These are phyloP conservation scores for Cantharellus anzutake DNA, from an alignment of 768 basidiomycete genomes.

Conservation along the genomic window DNA sequence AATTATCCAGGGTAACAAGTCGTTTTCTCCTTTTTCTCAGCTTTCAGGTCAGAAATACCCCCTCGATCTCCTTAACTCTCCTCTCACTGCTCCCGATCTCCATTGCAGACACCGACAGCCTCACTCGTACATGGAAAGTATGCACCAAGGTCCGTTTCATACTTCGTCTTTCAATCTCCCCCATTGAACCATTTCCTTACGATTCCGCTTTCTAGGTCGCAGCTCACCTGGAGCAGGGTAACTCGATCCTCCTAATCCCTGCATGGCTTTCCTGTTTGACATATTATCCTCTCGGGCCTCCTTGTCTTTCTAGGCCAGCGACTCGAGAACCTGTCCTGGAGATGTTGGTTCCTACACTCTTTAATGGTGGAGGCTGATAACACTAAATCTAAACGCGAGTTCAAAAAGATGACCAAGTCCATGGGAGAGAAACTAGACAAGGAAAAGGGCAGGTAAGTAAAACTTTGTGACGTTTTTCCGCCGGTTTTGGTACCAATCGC, in stretches of 20 bases:
- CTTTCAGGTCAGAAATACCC: constrained; percentile 27
- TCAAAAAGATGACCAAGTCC: constrained; percentile 70
- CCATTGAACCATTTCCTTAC: neutral
- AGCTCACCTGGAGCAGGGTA: constrained; percentile 47
- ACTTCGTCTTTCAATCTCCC: neutral
- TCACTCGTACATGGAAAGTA: constrained; percentile 87
- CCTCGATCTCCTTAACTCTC: neutral
- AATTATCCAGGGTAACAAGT: constrained; percentile 60
- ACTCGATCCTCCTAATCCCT: neutral
- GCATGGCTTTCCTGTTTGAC: neutral
- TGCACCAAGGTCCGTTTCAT: constrained; percentile 8
- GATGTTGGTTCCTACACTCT: constrained; percentile 82
- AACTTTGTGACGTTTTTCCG: neutral
- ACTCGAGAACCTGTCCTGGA: constrained; percentile 83
- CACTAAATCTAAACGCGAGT: constrained; percentile 73
- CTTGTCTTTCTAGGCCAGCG: constrained; percentile 34
- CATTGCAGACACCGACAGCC: constrained; percentile 38
- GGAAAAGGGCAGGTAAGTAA: constrained; percentile 69
- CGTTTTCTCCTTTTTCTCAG: constrained; percentile 84
- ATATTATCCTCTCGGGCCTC: neutral
- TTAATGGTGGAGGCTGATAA: constrained; percentile 85
- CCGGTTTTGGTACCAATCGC: neutral
- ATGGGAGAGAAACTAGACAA: constrained; percentile 89
- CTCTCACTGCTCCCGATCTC: neutral
- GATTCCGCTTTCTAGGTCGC: constrained; percentile 31